A percentile compares a stretch with the other conserved stretches of the same genome.
Conservation (phyloP, 2,329 filamentous ascomycete species). For the Aspergillus floridensis region DNA sequence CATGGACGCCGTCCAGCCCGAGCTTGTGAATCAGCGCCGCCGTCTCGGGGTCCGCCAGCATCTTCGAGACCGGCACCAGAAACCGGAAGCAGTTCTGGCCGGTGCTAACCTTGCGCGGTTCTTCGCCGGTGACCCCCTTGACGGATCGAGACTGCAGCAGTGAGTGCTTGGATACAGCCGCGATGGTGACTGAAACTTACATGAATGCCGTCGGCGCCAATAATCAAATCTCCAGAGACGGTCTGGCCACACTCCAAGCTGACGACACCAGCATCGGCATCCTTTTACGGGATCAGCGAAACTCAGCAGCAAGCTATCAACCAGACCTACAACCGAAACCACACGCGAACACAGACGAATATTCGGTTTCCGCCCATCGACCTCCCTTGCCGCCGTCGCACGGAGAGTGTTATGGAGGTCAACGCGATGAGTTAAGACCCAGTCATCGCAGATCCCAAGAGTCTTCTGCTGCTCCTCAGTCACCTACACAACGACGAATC, state of each 20-base stretch:
- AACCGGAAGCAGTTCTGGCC: slow-evolving; percentile 37
- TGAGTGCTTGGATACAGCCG: not conserved
- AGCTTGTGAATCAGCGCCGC: slow-evolving; percentile 26
- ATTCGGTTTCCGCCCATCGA: slow-evolving; percentile 22
- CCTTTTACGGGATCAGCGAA: not conserved
- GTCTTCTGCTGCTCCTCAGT: slow-evolving; percentile 9
- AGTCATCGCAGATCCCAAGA: slow-evolving; percentile 14
- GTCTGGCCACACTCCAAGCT: slow-evolving; percentile 29
- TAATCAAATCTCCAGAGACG: slow-evolving; percentile 38
- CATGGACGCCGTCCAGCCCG: slow-evolving; percentile 15
- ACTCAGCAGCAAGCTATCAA: too few species aligned
- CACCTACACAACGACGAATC: slow-evolving; percentile 1
- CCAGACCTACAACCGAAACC: slow-evolving; percentile 25
- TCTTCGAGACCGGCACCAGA: slow-evolving; percentile 32
- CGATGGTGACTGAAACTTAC: slow-evolving; percentile 5
- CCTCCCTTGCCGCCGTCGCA: slow-evolving; percentile 23
- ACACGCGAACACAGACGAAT: slow-evolving; percentile 14
- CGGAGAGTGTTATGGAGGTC: slow-evolving; percentile 39
- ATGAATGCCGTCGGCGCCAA: slow-evolving; percentile 43
- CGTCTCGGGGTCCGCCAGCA: slow-evolving; percentile 31
- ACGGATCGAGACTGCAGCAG: slow-evolving; percentile 25
- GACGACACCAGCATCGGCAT: slow-evolving; percentile 26
- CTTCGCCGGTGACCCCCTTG: slow-evolving; percentile 14
- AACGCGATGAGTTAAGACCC: slow-evolving; percentile 34
- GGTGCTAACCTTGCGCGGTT: slow-evolving; percentile 22